Base-by-base conservation (phyloP, 306 rosid species). In the Cicer judaicum region DNA sequence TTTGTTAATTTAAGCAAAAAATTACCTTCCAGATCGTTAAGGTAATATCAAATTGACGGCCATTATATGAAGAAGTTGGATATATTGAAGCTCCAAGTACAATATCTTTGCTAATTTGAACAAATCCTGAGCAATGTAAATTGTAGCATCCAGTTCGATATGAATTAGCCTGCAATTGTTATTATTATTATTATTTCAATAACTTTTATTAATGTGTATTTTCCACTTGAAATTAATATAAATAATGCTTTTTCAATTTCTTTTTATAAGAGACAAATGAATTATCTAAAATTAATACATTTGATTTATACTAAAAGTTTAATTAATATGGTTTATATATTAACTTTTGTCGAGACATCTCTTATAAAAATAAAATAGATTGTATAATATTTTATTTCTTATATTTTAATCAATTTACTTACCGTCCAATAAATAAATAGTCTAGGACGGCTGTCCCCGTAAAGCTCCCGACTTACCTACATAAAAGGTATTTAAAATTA, bases 371-470 rank as follows among this genome's bases (percentile, higher is more conserved):
- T 0, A 29, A 3, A 0, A 29, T 0, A 29, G 65, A 48, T 65
- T 78, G 48, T 64, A 36, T 72, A 68, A 78, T 77, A 68, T 29
- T 50, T 7, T 8, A 36, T 1, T 14, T 12, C 10, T 2, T 11
- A 62, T 43, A 10, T 8, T 52, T 49, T 2, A 39, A 53, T 74
- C 29, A 55, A 14, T 70, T 40, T 42, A 83, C 97, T 89, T 70
- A 93, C 98, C 8, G 98, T 93, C 98, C 97, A 93, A 29, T 88
- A 91, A 49, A 97, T 89, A 84, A 93, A 93, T 79, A 93, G 87
- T 82, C 97, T 85, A 5, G 98, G 92, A 57, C 88, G 87, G 70
- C 59, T 83, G 82, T 93, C 98, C 72, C 98, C 97, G 54, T 93
- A 93, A 7, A 91, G 85, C 88, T 86, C 89, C 0, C 97, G 98